Conservation (phyloP, 2,329 filamentous ascomycete genomes). For the Microsporum ferrugineum region DNA sequence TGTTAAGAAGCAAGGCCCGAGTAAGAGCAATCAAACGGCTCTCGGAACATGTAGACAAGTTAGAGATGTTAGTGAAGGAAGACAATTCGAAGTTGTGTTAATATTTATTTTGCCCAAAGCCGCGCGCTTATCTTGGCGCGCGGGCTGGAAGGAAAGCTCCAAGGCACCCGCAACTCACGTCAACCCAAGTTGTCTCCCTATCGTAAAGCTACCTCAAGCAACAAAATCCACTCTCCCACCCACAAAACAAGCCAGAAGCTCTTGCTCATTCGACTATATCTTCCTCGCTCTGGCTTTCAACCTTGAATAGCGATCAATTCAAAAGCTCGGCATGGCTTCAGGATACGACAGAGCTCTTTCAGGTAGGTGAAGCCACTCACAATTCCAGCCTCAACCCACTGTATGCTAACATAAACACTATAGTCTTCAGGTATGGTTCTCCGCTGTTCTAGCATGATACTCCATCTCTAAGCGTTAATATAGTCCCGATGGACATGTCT, state of each 20-base stretch:
- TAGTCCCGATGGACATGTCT: slow-evolving; percentile 98
- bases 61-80: no score
- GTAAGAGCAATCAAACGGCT: no score
- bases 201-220: not conserved
- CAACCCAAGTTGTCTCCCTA: slow-evolving; percentile 1
- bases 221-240: not conserved
- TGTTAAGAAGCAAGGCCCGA: no score
- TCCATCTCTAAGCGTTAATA: slow-evolving; percentile 30
- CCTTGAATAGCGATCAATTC: slow-evolving; percentile 6
- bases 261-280: not conserved
- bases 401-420: slow-evolving; percentile 17
- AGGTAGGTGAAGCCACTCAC: slow-evolving; percentile 49
- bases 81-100: no score
- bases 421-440: slow-evolving; percentile 66
- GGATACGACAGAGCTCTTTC: slow-evolving; percentile 99
- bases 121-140: slow-evolving; percentile 4
- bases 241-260: not conserved
- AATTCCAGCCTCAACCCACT: slow-evolving; percentile 30
- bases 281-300: not conserved
- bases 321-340: slow-evolving; percentile 56
- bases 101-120: not conserved
- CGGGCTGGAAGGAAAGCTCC: slow-evolving; percentile 10
- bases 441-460: slow-evolving; percentile 17
- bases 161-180: slow-evolving; percentile 14
- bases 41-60: no score